Conservation (phyloP, 495 filamentous ascomycete genomes). For the Podospora didyma region DNA sequence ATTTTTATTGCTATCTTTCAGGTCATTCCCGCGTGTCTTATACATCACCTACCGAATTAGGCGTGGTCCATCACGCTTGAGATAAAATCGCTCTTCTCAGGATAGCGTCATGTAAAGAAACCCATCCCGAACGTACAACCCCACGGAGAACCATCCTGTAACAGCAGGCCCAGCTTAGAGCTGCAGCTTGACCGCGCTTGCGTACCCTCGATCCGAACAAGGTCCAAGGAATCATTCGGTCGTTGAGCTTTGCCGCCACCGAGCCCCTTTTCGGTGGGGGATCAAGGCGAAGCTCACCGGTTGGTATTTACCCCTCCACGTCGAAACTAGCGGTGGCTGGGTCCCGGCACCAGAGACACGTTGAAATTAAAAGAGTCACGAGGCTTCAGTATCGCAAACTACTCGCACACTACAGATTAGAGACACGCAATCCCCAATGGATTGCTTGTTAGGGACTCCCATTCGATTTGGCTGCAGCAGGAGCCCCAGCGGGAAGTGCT, state of each 20-base stretch:
- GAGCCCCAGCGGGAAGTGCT: no score
- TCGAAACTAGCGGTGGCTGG: not conserved
- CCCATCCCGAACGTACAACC: no score
- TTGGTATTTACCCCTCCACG: not conserved
- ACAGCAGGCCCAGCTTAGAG: no score
- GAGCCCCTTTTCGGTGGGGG: not conserved
- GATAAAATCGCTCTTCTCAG: not conserved
- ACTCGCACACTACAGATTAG: no score
- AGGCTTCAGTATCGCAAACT: no score
- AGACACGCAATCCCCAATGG: no score
- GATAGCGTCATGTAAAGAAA: not conserved
- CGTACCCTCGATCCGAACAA: not conserved
- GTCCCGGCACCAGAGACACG: not conserved
- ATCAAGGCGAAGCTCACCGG: conserved; percentile 3
- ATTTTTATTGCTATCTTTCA: not conserved
- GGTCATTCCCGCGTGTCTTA: no score
- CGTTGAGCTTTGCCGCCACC: not conserved
- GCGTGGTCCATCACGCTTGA: not conserved
- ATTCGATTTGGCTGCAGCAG: no score
- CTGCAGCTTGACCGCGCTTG: not conserved
- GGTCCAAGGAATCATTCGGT: not conserved
- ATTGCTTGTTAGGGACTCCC: no score
- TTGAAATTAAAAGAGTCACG: not conserved
- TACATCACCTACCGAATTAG: not conserved
- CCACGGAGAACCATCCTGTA: no score